A percentile compares a stretch with the other conserved stretches of the same genome.
These are phyloP conservation scores for Acanthamoeba rhysodes DNA, from an alignment of 208 protist species.

Conservation along the genomic window DNA sequence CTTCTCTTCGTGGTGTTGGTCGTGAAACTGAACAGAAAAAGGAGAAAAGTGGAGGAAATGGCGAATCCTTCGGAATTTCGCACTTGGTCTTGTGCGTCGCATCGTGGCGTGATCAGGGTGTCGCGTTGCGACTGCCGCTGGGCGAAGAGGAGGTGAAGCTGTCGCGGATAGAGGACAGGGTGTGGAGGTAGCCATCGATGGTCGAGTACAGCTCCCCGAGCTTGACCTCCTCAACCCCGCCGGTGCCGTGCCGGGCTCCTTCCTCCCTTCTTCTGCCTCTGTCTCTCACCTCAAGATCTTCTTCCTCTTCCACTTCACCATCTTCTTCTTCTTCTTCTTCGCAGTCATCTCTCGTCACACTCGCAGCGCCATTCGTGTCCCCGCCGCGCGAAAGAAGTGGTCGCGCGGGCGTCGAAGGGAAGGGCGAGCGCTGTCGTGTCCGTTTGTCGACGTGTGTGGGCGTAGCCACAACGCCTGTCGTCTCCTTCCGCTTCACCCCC, in stretches of 20 bases:
- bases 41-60: too few species aligned
- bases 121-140: too few species aligned
- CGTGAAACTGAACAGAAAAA: too few species aligned
- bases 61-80: too few species aligned
- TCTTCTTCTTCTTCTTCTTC: background rate
- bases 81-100: too few species aligned
- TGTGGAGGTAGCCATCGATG: slow-evolving; percentile 18
- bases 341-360: background rate
- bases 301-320: background rate
- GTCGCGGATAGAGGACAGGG: background rate
- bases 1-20: too few species aligned
- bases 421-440: background rate
- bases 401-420: background rate
- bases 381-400: too few species aligned
- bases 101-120: too few species aligned
- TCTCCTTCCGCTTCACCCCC: background rate
- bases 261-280: too few species aligned
- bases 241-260: too few species aligned
- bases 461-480: background rate
- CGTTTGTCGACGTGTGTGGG: background rate
- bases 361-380: background rate
- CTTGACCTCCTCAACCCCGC: background rate
- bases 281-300: too few species aligned
- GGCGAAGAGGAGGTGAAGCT: background rate
- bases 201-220: background rate